Evolutionary conservation across 257 asterid species (phyloP).

Genomic region (Solanum chmielewskii): DNA sequence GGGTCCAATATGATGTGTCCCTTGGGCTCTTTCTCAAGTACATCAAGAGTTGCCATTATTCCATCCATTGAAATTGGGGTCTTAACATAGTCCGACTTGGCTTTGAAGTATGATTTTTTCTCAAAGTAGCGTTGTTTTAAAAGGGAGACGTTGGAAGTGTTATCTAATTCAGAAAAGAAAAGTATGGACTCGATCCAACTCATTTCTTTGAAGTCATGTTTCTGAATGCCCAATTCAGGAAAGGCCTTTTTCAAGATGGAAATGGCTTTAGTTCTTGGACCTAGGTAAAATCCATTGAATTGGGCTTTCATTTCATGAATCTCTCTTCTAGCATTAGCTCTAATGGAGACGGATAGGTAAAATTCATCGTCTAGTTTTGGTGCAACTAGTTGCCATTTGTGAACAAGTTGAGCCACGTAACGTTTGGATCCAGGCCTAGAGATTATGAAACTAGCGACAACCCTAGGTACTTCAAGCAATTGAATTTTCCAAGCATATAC

Average conservation of each 20-base stretch:
- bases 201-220: constrained; percentile 45
- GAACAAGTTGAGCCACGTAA: constrained; percentile 11
- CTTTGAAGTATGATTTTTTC: constrained; percentile 48
- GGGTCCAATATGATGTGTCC: constrained; percentile 69
- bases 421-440: constrained; percentile 28
- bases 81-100: constrained; percentile 58
- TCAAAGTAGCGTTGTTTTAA: constrained; percentile 31
- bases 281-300: constrained; percentile 50
- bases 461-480: constrained; percentile 23
- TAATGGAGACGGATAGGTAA: constrained; percentile 42
- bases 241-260: constrained; percentile 13
- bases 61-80: constrained; percentile 25
- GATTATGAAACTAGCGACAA: constrained; percentile 32
- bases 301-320: constrained; percentile 37
- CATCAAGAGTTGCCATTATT: constrained; percentile 6
- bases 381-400: constrained; percentile 56
- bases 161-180: constrained; percentile 40
- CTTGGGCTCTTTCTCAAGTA: constrained; percentile 40
- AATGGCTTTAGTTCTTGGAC: constrained; percentile 27
- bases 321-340: constrained; percentile 29
- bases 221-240: constrained; percentile 27
- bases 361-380: constrained; percentile 31
- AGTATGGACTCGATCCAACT: constrained; percentile 57
- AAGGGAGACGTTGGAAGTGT: neutral
- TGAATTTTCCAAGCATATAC: constrained; percentile 60